Evolutionary conservation across 495 filamentous ascomycete species (phyloP).

Genomic region (Penicillium paradoxum): DNA sequence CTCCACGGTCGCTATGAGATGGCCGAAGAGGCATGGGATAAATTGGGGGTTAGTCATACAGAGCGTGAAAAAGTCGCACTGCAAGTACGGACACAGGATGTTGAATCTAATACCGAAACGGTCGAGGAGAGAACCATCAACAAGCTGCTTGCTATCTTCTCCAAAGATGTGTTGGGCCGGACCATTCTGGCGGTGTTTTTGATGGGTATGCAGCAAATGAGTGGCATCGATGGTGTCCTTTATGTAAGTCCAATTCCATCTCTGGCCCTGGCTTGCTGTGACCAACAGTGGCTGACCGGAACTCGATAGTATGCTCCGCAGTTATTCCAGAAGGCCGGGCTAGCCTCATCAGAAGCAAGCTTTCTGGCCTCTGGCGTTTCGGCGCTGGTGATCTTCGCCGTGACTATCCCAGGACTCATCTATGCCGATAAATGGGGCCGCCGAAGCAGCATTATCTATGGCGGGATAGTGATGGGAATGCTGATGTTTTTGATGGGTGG

Average conservation of each 20-base stretch:
- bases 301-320: constrained; percentile 45
- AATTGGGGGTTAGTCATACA: constrained; percentile 42
- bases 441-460: constrained; percentile 48
- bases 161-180: constrained; percentile 31
- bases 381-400: constrained; percentile 45
- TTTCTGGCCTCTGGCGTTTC: constrained; percentile 54
- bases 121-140: neutral
- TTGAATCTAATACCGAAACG: neutral
- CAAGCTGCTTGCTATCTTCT: constrained; percentile 35
- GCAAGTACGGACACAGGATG: constrained; percentile 1
- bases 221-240: constrained; percentile 47
- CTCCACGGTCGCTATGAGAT: constrained; percentile 32
- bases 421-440: constrained; percentile 58
- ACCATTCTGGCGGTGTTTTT: constrained; percentile 41
- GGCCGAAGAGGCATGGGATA: constrained; percentile 36
- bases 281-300: neutral
- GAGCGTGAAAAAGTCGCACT: constrained; percentile 47
- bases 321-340: constrained; percentile 50
- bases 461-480: constrained; percentile 46
- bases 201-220: constrained; percentile 41
- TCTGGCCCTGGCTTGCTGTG: too few relatives aligned
- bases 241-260: constrained; percentile 33
- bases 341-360: constrained; percentile 42
- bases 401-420: constrained; percentile 49
- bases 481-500: constrained; percentile 48